These are phyloP conservation scores for Decorospora gaudefroyi DNA, from an alignment of 2,329 filamentous ascomycete genomes.

Conservation along the genomic window DNA sequence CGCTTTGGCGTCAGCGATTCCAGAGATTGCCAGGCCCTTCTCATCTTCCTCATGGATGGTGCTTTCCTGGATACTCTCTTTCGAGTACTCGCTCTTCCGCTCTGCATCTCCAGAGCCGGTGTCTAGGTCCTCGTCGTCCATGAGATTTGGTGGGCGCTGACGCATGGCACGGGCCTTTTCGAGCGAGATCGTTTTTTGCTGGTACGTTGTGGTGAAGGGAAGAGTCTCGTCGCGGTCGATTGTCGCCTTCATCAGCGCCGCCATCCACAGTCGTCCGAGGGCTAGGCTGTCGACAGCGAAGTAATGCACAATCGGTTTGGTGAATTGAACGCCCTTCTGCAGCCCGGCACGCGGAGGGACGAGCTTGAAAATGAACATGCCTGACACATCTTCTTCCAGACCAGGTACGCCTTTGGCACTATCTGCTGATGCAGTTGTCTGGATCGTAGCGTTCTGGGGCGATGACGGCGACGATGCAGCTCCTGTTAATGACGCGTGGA, in stretches of 20 bases:
- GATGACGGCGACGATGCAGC: constrained; percentile 71
- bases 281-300: constrained; percentile 92
- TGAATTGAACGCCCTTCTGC: constrained; percentile 92
- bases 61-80: constrained; percentile 44
- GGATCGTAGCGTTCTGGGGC: constrained; percentile 50
- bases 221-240: constrained; percentile 85
- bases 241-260: constrained; percentile 96
- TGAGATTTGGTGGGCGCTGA: constrained; percentile 85
- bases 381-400: constrained; percentile 55
- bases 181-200: constrained; percentile 94
- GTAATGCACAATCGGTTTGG: constrained; percentile 95
- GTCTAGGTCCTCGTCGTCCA: constrained; percentile 59
- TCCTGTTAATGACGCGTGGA: constrained; percentile 90
- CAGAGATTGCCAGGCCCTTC: constrained; percentile 46
- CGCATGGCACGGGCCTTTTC: constrained; percentile 85
- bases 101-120: constrained; percentile 32
- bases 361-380: constrained; percentile 97
- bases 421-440: constrained; percentile 49
- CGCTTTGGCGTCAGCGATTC: constrained; percentile 44
- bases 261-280: constrained; percentile 95
- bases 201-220: constrained; percentile 86
- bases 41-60: constrained; percentile 48
- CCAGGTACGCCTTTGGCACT: constrained; percentile 38
- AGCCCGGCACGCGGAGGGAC: constrained; percentile 86
- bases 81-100: constrained; percentile 39